Conservation (phyloP, 1,284 basidiomycete genomes). For the Psilocybe mexicana region DNA sequence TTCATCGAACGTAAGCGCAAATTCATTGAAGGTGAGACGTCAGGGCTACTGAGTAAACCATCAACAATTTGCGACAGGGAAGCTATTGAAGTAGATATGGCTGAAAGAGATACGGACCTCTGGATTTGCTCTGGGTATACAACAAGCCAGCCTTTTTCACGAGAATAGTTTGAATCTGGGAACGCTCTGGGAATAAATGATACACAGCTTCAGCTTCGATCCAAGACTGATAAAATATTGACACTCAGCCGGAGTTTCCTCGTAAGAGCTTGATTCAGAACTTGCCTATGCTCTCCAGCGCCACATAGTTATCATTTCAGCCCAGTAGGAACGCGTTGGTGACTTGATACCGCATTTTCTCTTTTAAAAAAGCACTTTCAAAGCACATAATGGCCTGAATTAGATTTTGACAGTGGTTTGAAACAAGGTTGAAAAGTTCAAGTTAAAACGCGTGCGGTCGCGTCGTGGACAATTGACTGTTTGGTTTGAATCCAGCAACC, state of each 20-base stretch:
- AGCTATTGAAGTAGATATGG: not conserved
- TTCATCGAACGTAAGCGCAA: no score
- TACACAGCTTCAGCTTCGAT: slow-evolving; percentile 32
- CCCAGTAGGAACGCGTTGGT: no score
- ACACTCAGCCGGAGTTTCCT: not conserved
- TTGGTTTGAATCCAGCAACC: no score
- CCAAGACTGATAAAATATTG: slow-evolving; percentile 37
- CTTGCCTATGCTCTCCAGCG: slow-evolving; percentile 47
- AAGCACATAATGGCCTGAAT: slow-evolving; percentile 50
- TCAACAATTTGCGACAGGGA: no score
- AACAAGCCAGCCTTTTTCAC: slow-evolving; percentile 40
- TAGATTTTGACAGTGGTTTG: slow-evolving; percentile 17
- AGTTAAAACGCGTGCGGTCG: no score
- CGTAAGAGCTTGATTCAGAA: slow-evolving; percentile 5
- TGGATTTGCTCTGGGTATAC: slow-evolving; percentile 55
- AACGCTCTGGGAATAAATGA: slow-evolving; percentile 46
- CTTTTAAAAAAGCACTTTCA: slow-evolving; percentile 25
- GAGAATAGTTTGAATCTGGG: slow-evolving; percentile 55
- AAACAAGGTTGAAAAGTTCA: no score
- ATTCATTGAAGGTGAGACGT: no score
- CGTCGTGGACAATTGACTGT: no score
- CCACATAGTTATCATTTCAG: not conserved
- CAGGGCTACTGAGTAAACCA: no score
- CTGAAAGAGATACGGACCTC: slow-evolving; percentile 40
- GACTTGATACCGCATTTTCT: no score